phyloP scores from a whole-genome alignment of 371 early-diverging fungal species.

The Cokeromyces recurvatus region DNA sequence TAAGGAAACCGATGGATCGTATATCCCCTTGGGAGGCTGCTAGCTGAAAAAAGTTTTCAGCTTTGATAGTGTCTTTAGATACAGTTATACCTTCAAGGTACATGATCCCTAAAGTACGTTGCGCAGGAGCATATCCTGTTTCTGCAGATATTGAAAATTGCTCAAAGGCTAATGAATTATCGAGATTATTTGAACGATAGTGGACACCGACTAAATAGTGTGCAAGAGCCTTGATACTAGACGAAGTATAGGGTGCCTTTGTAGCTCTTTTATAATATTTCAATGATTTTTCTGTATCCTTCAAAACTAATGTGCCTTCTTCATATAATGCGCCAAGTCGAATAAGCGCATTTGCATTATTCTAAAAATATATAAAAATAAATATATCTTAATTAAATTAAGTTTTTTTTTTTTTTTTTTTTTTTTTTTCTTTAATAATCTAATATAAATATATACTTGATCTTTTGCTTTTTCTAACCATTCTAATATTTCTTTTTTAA shows the following conservation, averaged over 20 bases:
- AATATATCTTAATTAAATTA: no score
- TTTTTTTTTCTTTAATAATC: no score
- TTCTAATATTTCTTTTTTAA: conserved; percentile 11
- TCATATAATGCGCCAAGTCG: conserved; percentile 26
- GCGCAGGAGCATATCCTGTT: conserved; percentile 22
- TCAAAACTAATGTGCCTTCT: conserved; percentile 18
- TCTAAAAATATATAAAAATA: not conserved
- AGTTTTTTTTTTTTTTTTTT: no score
- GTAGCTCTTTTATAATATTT: conserved; percentile 20
- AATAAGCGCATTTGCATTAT: conserved; percentile 23
- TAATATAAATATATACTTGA: conserved; percentile 11
- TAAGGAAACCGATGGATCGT: conserved; percentile 49
- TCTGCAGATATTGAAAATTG: conserved; percentile 23
- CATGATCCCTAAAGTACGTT: conserved; percentile 29
- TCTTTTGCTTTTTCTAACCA: conserved; percentile 23
- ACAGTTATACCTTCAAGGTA: conserved; percentile 34
- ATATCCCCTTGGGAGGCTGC: conserved; percentile 57
- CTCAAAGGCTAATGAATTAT: conserved; percentile 15
- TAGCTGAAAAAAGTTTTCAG: conserved; percentile 50
- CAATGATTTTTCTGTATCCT: conserved; percentile 10
- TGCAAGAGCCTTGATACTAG: conserved; percentile 9
- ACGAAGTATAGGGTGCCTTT: not conserved
- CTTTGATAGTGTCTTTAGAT: conserved; percentile 36
- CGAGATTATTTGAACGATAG: conserved; percentile 19
- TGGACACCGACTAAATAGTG: conserved; percentile 30